Evolutionary conservation across 805 yeast genomes (phyloP).

Genomic region (Saturnispora galanensis): DNA sequence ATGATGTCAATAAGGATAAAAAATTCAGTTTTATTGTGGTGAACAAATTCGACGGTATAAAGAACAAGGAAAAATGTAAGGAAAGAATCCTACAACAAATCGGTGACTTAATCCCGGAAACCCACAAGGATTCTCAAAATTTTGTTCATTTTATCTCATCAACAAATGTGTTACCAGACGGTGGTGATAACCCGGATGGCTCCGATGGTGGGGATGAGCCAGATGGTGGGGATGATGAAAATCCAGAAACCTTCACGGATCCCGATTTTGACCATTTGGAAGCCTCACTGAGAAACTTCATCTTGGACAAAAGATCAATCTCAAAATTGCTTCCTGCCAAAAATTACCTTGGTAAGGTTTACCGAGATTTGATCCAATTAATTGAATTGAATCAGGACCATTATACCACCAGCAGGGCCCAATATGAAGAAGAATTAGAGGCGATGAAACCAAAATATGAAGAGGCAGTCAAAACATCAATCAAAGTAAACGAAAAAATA

Average conservation of each 20-base stretch:
- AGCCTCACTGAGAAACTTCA: slow-evolving; percentile 73
- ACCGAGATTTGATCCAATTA: slow-evolving; percentile 52
- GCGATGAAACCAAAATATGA: slow-evolving; percentile 58
- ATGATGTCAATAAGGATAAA: slow-evolving; percentile 85
- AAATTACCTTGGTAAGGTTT: slow-evolving; percentile 64
- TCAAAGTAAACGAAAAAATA: slow-evolving; percentile 45
- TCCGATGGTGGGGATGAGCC: slow-evolving; percentile 12
- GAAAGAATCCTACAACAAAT: slow-evolving; percentile 76
- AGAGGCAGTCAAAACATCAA: slow-evolving; percentile 39
- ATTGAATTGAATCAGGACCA: slow-evolving; percentile 54
- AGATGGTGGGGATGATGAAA: slow-evolving; percentile 18
- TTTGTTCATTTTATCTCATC: slow-evolving; percentile 90
- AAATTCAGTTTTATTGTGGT: slow-evolving; percentile 89
- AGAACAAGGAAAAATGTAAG: slow-evolving; percentile 71
- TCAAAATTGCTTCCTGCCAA: slow-evolving; percentile 91
- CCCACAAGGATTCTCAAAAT: slow-evolving; percentile 78
- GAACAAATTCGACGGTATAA: slow-evolving; percentile 81
- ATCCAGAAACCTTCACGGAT: slow-evolving; percentile 27
- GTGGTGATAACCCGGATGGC: slow-evolving; percentile 22
- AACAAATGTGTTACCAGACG: slow-evolving; percentile 32
- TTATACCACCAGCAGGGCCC: slow-evolving; percentile 39
- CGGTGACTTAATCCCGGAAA: slow-evolving; percentile 76
- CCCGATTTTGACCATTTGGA: slow-evolving; percentile 72
- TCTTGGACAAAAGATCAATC: slow-evolving; percentile 77
- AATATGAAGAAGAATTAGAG: slow-evolving; percentile 39